A percentile compares a stretch with the other conserved stretches of the same genome.
Conservation (phyloP, 805 yeast genomes). For the Middelhovenomyces tepae region DNA sequence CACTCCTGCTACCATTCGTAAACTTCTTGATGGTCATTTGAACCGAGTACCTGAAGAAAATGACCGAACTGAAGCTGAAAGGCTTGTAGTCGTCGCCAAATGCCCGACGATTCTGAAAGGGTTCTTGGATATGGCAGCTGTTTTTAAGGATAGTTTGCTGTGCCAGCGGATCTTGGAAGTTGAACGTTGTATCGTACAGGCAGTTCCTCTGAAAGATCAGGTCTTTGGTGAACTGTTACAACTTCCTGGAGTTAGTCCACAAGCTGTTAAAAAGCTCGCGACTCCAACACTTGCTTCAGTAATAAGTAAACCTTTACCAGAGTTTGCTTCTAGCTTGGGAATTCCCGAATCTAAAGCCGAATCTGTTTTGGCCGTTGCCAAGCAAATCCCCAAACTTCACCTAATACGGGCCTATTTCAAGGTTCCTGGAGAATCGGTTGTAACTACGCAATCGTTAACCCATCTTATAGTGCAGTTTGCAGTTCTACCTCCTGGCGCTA, state of each 20-base stretch:
- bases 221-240: slow-evolving; percentile 63
- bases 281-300: background rate
- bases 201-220: slow-evolving; percentile 44
- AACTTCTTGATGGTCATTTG: slow-evolving; percentile 49
- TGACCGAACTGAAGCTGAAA: slow-evolving; percentile 32
- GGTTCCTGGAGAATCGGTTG: slow-evolving; percentile 74
- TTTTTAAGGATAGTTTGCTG: slow-evolving; percentile 65
- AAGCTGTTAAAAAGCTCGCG: slow-evolving; percentile 23
- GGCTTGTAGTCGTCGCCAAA: slow-evolving; percentile 49
- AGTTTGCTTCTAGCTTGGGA: slow-evolving; percentile 1
- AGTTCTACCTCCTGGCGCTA: slow-evolving; percentile 57
- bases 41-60: slow-evolving; percentile 35
- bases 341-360: slow-evolving; percentile 1
- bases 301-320: background rate
- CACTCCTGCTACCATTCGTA: slow-evolving; percentile 40
- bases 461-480: slow-evolving; percentile 70
- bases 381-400: slow-evolving; percentile 58
- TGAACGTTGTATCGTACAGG: slow-evolving; percentile 66
- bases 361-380: slow-evolving; percentile 14
- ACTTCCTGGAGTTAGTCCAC: slow-evolving; percentile 60
- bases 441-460: slow-evolving; percentile 60
- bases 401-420: slow-evolving; percentile 62
- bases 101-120: slow-evolving; percentile 62
- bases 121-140: slow-evolving; percentile 70
- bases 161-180: slow-evolving; percentile 54